Evolutionary conservation across 805 yeast species (phyloP).

Genomic region (Suhomyces kilbournensis): DNA sequence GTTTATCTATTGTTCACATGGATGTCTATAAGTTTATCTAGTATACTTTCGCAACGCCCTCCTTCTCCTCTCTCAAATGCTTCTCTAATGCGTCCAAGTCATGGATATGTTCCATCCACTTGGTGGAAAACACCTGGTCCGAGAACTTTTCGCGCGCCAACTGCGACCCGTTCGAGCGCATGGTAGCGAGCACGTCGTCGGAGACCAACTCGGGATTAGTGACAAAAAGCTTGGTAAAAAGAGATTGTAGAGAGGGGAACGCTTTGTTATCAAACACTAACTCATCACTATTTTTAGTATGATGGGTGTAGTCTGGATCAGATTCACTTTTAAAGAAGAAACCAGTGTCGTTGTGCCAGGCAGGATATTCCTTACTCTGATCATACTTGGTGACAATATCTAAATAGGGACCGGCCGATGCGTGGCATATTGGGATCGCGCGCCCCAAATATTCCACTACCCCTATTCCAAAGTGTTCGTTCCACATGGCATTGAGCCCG

Average conservation of each 20-base stretch:
- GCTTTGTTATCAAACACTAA: constrained; percentile 14
- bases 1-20: no score
- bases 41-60: constrained; percentile 27
- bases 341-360: constrained; percentile 56
- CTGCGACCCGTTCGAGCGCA: constrained; percentile 46
- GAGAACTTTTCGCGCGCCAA: constrained; percentile 55
- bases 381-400: constrained; percentile 64
- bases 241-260: constrained; percentile 45
- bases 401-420: constrained; percentile 89
- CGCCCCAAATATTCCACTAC: constrained; percentile 89
- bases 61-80: constrained; percentile 22
- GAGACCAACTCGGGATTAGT: constrained; percentile 24
- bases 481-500: constrained; percentile 98
- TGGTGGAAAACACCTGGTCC: constrained; percentile 50
- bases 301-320: constrained; percentile 64
- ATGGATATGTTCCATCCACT: constrained; percentile 45
- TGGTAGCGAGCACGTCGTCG: constrained; percentile 32
- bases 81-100: constrained; percentile 21
- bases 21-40: constrained; percentile 4
- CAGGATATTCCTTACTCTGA: constrained; percentile 7
- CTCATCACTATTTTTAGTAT: not conserved
- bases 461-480: constrained; percentile 97
- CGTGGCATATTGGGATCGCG: constrained; percentile 84
- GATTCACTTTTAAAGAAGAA: constrained; percentile 67
- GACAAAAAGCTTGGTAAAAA: constrained; percentile 44